Conservation (phyloP, 2,329 filamentous ascomycete species). For the Fusarium transvaalense region DNA sequence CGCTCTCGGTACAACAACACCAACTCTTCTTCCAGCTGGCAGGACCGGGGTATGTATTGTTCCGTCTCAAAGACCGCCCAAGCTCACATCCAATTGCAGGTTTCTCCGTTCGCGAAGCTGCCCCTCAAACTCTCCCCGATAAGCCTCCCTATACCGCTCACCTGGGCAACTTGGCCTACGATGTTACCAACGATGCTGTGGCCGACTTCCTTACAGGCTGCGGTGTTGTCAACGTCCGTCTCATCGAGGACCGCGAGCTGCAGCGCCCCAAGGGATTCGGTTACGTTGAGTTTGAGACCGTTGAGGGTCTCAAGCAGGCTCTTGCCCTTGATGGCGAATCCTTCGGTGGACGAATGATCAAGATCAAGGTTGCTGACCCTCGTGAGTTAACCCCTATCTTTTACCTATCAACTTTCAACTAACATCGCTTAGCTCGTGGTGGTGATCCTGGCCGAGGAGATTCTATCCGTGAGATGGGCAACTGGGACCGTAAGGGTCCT, state of each 20-base stretch:
- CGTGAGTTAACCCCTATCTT: slow-evolving; percentile 71
- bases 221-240: slow-evolving; percentile 88
- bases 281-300: slow-evolving; percentile 91
- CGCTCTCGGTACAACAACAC: slow-evolving; percentile 54
- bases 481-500: slow-evolving; percentile 95
- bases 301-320: slow-evolving; percentile 93
- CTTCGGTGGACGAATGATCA: slow-evolving; percentile 90
- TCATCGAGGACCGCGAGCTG: slow-evolving; percentile 96
- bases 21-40: slow-evolving; percentile 55
- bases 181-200: slow-evolving; percentile 86
- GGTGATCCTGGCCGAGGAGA: slow-evolving; percentile 71
- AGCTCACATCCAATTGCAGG: slow-evolving; percentile 57
- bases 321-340: slow-evolving; percentile 83
- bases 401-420: slow-evolving; percentile 44
- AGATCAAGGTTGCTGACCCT: slow-evolving; percentile 96
- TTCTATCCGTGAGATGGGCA: slow-evolving; percentile 79
- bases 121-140: slow-evolving; percentile 80
- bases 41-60: slow-evolving; percentile 58
- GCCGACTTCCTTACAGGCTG: slow-evolving; percentile 88
- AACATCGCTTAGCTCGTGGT: slow-evolving; percentile 79
- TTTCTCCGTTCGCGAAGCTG: slow-evolving; percentile 76
- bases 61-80: background rate
- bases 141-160: slow-evolving; percentile 97
- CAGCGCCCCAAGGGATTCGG: slow-evolving; percentile 97
- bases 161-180: slow-evolving; percentile 95